Percentiles rank a stretch among this genome's conserved stretches.
phyloP scores from a whole-genome alignment of 768 basidiomycete genomes.

The Megacollybia marginata region DNA sequence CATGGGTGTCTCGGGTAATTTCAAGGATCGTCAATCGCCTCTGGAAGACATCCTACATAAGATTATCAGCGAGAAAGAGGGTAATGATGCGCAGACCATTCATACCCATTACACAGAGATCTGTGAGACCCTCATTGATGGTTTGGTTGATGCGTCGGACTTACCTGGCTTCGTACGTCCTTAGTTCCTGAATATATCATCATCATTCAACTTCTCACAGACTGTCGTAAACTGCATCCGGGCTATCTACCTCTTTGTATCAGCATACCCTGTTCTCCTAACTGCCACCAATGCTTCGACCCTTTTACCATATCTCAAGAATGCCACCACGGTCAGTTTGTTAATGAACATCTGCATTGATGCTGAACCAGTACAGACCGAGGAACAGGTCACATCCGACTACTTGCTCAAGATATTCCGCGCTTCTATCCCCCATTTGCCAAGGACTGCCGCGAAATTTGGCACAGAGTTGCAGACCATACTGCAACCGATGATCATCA shows the following conservation, averaged over 20 bases:
- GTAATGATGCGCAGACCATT: slow-evolving; percentile 41
- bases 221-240: slow-evolving; percentile 78
- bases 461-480: slow-evolving; percentile 76
- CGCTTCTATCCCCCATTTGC: slow-evolving; percentile 78
- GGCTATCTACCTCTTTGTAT: slow-evolving; percentile 76
- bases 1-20: slow-evolving; percentile 78
- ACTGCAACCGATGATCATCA: slow-evolving; percentile 88
- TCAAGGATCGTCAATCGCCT: slow-evolving; percentile 77
- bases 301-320: slow-evolving; percentile 86
- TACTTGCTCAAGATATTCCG: slow-evolving; percentile 87
- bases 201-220: slow-evolving; percentile 30
- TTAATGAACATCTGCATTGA: not conserved
- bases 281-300: slow-evolving; percentile 78
- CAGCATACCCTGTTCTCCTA: slow-evolving; percentile 80
- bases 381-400: slow-evolving; percentile 81
- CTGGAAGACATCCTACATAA: slow-evolving; percentile 81
- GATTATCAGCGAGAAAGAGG: slow-evolving; percentile 71
- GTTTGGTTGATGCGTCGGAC: slow-evolving; percentile 80
- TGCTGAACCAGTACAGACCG: slow-evolving; percentile 37
- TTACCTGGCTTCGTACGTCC: slow-evolving; percentile 66
- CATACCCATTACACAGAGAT: slow-evolving; percentile 73
- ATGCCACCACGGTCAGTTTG: slow-evolving; percentile 58
- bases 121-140: slow-evolving; percentile 80
- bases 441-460: slow-evolving; percentile 83
- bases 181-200: not conserved